These are phyloP conservation scores for Immersiella caudata DNA, from an alignment of 495 filamentous ascomycete species.

Conservation along the genomic window DNA sequence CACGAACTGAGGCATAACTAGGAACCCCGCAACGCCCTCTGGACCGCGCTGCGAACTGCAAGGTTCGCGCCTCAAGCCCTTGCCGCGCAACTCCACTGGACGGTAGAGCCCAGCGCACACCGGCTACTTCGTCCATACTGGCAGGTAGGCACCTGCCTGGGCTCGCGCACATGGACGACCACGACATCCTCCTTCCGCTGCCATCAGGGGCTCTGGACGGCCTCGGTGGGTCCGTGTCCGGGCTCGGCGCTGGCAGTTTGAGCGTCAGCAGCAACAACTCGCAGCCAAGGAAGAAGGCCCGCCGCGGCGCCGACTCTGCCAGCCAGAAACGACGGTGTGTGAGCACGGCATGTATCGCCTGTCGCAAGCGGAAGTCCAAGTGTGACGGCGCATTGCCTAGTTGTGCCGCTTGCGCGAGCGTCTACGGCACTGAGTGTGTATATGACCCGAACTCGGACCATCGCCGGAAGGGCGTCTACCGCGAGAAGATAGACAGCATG, in stretches of 20 bases:
- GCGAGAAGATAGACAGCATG: slow-evolving; percentile 87
- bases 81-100: slow-evolving; percentile 9
- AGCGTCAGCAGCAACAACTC: background rate
- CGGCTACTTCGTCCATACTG: background rate
- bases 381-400: slow-evolving; percentile 92
- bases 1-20: background rate
- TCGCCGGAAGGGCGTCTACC: slow-evolving; percentile 93
- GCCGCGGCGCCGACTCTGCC: slow-evolving; percentile 52
- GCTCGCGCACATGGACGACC: slow-evolving; percentile 8
- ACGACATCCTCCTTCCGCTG: slow-evolving; percentile 9
- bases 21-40: background rate
- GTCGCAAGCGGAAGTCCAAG: slow-evolving; percentile 88
- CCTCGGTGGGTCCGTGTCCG: background rate
- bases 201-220: background rate
- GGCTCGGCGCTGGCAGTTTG: background rate
- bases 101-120: background rate
- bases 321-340: slow-evolving; percentile 82
- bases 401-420: slow-evolving; percentile 91
- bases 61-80: background rate
- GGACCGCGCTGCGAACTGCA: background rate
- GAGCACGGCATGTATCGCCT: slow-evolving; percentile 91
- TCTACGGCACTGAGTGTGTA: slow-evolving; percentile 89
- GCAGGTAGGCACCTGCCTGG: background rate
- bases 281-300: slow-evolving; percentile 52
- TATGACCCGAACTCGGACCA: slow-evolving; percentile 97